Evolutionary conservation across 768 basidiomycete genomes (phyloP).

Genomic region (Xanthoconium purpureum): DNA sequence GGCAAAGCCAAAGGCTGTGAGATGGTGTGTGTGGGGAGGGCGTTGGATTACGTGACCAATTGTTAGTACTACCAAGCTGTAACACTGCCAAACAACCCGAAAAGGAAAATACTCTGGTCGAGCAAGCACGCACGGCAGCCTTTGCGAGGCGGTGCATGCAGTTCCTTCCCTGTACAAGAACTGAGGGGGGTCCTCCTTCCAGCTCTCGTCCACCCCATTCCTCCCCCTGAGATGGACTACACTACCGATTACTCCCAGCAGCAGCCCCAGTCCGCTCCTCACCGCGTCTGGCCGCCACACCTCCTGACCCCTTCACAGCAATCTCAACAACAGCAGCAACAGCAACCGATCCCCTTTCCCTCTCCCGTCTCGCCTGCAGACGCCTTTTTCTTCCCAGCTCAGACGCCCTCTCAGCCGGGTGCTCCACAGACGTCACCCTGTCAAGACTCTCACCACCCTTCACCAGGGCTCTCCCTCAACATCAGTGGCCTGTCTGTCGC

Average conservation of each 20-base stretch:
- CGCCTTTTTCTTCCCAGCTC: constrained; percentile 23
- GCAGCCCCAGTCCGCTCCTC: constrained; percentile 30
- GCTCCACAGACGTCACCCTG: constrained; percentile 14
- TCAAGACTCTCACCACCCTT: constrained; percentile 11
- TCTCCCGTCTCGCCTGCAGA: constrained; percentile 24
- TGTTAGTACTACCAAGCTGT: constrained; percentile 17
- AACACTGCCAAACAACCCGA: constrained; percentile 1
- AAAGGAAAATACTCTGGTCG: neutral
- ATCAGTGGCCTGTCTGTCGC: constrained; percentile 63
- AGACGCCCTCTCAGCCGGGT: constrained; percentile 5
- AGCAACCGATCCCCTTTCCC: constrained; percentile 19
- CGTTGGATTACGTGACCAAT: constrained; percentile 7
- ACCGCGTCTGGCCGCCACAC: constrained; percentile 22
- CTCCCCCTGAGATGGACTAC: constrained; percentile 21
- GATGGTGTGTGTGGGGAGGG: neutral
- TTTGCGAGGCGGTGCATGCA: constrained; percentile 9
- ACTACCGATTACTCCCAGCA: constrained; percentile 30
- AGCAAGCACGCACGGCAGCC: neutral
- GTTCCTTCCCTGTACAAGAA: constrained; percentile 11
- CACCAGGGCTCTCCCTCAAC: constrained; percentile 56
- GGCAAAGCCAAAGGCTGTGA: neutral
- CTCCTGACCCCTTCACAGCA: constrained; percentile 10
- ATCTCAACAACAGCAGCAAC: constrained; percentile 1
- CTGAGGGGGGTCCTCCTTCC: neutral
- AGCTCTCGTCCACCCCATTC: neutral